A percentile compares a stretch with the other conserved stretches of the same genome.
phyloP scores from a whole-genome alignment of 1,284 basidiomycete genomes.

The Irpex rosettiformis region DNA sequence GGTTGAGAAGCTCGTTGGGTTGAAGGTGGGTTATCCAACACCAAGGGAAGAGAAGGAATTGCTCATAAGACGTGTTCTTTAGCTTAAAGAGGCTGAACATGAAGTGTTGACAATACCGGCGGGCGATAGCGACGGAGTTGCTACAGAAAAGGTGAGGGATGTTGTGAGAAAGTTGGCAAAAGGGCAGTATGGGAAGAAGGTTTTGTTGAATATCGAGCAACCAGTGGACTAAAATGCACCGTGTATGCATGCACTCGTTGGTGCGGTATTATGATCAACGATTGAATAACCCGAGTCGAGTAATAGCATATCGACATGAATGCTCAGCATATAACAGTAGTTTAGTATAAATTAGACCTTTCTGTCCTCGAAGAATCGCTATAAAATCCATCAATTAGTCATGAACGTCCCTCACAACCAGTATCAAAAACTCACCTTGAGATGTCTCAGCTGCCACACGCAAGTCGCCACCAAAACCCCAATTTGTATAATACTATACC shows the following conservation, averaged over 20 bases:
- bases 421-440: constrained; percentile 59
- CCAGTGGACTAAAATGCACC: constrained; percentile 3
- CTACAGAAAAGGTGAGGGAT: constrained; percentile 43
- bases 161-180: constrained; percentile 44
- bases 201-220: constrained; percentile 55
- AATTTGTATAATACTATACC: constrained; percentile 91
- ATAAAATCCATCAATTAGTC: constrained; percentile 17
- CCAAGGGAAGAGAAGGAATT: background rate
- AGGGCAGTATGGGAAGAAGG: constrained; percentile 69
- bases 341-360: constrained; percentile 59
- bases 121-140: constrained; percentile 49
- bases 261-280: too few species aligned
- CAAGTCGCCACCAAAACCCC: constrained; percentile 82
- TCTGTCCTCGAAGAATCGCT: constrained; percentile 89
- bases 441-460: constrained; percentile 89
- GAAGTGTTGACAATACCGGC: constrained; percentile 57
- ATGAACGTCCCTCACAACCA: too few species aligned
- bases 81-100: constrained; percentile 67
- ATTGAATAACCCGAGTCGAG: background rate
- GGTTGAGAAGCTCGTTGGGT: constrained; percentile 45
- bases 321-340: background rate
- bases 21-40: constrained; percentile 43
- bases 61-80: background rate
- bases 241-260: background rate
- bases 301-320: background rate